Percentiles rank a stretch among this genome's conserved stretches.
Conservation (phyloP, 2,329 filamentous ascomycete genomes). For the Aspergillus sp. region DNA sequence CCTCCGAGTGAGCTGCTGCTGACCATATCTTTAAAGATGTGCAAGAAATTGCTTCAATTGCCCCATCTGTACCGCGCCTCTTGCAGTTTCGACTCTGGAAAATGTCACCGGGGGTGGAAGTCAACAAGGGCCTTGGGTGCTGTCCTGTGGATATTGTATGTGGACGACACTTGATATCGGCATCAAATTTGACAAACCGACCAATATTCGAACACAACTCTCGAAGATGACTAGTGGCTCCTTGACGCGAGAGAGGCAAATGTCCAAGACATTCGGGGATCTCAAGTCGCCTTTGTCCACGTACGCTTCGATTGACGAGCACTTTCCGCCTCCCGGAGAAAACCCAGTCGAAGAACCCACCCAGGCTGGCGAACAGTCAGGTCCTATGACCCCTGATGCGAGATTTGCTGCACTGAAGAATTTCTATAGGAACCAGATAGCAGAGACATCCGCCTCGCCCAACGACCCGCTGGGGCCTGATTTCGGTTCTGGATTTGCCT, state of each 20-base stretch:
- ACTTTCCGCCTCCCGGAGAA: conserved; percentile 17
- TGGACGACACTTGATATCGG: conserved; percentile 90
- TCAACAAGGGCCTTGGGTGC: conserved; percentile 62
- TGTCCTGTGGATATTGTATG: conserved; percentile 85
- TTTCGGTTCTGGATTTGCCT: conserved; percentile 52
- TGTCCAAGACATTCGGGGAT: conserved; percentile 33
- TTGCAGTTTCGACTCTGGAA: conserved; percentile 70
- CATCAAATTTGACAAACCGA: conserved; percentile 83
- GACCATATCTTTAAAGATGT: conserved; percentile 57
- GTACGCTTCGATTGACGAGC: conserved; percentile 31
- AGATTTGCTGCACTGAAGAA: conserved; percentile 69
- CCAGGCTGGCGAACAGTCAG: conserved; percentile 30
- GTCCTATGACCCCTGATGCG: conserved; percentile 57
- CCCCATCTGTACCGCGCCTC: conserved; percentile 76
- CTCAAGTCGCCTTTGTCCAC: conserved; percentile 35
- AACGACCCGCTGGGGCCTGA: conserved; percentile 49
- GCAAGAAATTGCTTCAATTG: conserved; percentile 95
- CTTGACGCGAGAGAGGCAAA: conserved; percentile 28
- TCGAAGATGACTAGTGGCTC: conserved; percentile 57
- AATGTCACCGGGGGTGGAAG: conserved; percentile 39
- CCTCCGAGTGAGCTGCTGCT: not conserved
- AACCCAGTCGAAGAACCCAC: conserved; percentile 12
- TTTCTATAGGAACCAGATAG: conserved; percentile 79
- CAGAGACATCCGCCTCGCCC: conserved; percentile 53
- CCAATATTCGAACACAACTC: conserved; percentile 78